Conservation (phyloP, 116 monocot genomes). For the Iris pallida region DNA sequence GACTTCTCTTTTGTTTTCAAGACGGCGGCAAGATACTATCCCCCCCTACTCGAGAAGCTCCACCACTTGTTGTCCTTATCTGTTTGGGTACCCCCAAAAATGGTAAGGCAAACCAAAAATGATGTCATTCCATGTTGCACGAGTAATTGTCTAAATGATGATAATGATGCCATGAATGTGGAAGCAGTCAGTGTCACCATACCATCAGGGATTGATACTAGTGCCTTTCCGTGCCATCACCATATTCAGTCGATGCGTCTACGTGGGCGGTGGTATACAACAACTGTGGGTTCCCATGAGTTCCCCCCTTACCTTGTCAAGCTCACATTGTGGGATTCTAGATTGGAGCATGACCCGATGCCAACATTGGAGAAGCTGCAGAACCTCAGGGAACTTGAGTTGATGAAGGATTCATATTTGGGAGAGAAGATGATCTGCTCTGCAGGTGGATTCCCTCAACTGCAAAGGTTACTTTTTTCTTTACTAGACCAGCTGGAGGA, state of each 20-base stretch:
- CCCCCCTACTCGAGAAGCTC: background rate
- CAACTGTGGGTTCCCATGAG: background rate
- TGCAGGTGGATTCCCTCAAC: background rate
- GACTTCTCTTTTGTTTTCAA: slow-evolving; percentile 3
- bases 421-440: background rate
- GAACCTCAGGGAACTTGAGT: background rate
- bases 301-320: slow-evolving; percentile 7
- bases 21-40: background rate
- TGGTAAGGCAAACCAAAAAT: no score
- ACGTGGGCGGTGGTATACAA: background rate
- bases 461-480: slow-evolving; percentile 5
- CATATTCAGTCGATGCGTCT: background rate
- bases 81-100: no score
- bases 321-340: background rate
- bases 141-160: no score
- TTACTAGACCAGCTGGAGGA: no score
- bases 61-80: no score
- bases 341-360: slow-evolving; percentile 2
- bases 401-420: background rate
- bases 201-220: background rate
- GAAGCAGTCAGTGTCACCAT: no score
- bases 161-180: no score
- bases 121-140: no score
- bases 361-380: slow-evolving; percentile 1
- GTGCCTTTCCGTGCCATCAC: slow-evolving; percentile 2